Percentiles rank a stretch among this genome's conserved stretches.
phyloP scores from a whole-genome alignment of 169 alveolate species.

The Plasmodium gallinaceum region DNA sequence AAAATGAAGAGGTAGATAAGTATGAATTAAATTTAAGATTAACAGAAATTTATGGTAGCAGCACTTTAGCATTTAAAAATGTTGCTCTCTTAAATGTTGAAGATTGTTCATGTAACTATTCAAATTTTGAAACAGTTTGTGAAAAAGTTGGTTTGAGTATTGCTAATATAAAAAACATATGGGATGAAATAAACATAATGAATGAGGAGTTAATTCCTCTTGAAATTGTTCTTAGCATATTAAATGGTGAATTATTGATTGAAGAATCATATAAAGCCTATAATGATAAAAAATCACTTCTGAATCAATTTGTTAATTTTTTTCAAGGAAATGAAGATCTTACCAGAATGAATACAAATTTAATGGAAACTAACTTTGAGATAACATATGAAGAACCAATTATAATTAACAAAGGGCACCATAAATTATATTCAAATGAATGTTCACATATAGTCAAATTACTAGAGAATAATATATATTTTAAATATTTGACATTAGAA shows the following conservation, averaged over 20 bases:
- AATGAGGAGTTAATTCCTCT: conserved; percentile 74
- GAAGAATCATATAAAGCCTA: conserved; percentile 61
- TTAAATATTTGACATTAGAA: conserved; percentile 67
- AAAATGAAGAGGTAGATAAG: conserved; percentile 33
- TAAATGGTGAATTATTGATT: conserved; percentile 57
- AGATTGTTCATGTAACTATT: conserved; percentile 16
- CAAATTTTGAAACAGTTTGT: conserved; percentile 48
- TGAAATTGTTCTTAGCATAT: conserved; percentile 42
- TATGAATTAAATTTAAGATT: conserved; percentile 56
- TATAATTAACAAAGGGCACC: conserved; percentile 57
- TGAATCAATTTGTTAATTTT: conserved; percentile 71
- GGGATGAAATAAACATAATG: conserved; percentile 72
- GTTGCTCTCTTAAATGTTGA: conserved; percentile 9
- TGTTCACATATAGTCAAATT: conserved; percentile 32
- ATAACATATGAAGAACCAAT: conserved; percentile 69
- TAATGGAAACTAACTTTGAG: conserved; percentile 37
- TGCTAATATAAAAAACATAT: conserved; percentile 30
- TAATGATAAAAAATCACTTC: conserved; percentile 41
- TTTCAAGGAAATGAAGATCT: conserved; percentile 69
- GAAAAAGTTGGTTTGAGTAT: conserved; percentile 45
- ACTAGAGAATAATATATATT: conserved; percentile 30
- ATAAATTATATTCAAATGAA: conserved; percentile 56
- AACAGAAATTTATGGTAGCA: conserved; percentile 54
- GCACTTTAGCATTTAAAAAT: conserved; percentile 52
- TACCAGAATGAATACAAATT: conserved; percentile 42